These are phyloP conservation scores for Phytophthora niederhauseri DNA, from an alignment of 352 stramenopile species.

Conservation along the genomic window DNA sequence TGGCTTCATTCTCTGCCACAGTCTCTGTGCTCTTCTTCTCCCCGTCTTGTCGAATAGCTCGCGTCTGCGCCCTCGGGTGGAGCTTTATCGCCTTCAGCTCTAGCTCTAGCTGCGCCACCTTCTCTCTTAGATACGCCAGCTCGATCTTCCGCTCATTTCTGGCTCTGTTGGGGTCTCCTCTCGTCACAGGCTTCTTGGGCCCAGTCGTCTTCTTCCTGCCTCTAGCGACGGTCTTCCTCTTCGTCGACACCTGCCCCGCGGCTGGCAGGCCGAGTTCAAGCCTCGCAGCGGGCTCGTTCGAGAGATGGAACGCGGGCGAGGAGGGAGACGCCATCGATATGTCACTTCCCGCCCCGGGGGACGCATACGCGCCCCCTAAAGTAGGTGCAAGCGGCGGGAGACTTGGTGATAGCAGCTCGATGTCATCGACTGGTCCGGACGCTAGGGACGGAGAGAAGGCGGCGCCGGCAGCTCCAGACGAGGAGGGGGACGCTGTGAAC, in stretches of 20 bases:
- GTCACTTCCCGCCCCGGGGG: slow-evolving; percentile 6
- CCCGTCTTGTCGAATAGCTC: slow-evolving; percentile 34
- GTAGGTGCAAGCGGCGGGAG: slow-evolving; percentile 11
- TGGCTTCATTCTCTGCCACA: neutral
- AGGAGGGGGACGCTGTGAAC: slow-evolving; percentile 24
- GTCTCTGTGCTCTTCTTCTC: slow-evolving; percentile 10
- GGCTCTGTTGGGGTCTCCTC: slow-evolving; percentile 41
- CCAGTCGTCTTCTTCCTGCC: slow-evolving; percentile 45
- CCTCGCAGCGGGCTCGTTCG: slow-evolving; percentile 13
- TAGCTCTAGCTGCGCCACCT: slow-evolving; percentile 63
- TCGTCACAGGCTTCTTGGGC: slow-evolving; percentile 47
- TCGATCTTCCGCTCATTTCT: slow-evolving; percentile 67
- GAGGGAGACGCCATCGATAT: slow-evolving; percentile 9
- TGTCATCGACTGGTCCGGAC: slow-evolving; percentile 18
- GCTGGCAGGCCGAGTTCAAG: slow-evolving; percentile 23
- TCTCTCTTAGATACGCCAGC: slow-evolving; percentile 69
- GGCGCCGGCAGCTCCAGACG: neutral
- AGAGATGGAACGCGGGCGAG: slow-evolving; percentile 23
- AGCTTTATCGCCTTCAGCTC: slow-evolving; percentile 55
- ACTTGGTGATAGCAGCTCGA: slow-evolving; percentile 34
- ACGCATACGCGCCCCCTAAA: slow-evolving; percentile 6
- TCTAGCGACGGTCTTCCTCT: slow-evolving; percentile 11
- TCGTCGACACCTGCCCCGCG: slow-evolving; percentile 6
- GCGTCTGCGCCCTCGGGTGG: slow-evolving; percentile 33
- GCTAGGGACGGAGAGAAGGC: slow-evolving; percentile 13